Base-by-base conservation (phyloP, 1,139 yeast genomes). In the Suhomyces terraborum region DNA sequence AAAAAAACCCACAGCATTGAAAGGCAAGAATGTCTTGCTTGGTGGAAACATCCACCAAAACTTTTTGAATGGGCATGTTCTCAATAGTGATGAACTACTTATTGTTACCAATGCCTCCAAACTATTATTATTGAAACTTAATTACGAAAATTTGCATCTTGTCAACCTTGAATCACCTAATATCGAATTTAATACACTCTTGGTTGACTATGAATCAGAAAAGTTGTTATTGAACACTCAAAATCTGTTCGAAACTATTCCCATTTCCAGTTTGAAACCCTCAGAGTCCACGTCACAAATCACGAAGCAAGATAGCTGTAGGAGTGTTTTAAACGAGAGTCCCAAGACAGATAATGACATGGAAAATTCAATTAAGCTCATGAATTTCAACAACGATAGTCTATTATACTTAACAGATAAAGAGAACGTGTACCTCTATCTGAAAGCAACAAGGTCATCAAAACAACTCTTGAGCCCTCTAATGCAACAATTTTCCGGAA, bases 21-120 rank as follows among this genome's bases (percentile, higher is more conserved):
- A 69, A 35, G 88, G 89, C 0, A 71, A 82, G 43, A 83, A 78
- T 53, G 80, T 77, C 1, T 64, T 82, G 1, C 58, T 83, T 36
- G 83, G 82, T 0, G 62, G 61, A 8, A 66, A 65, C 33, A 62
- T 80, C 9, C 71, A 71, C 45, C 67, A 72, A 12, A 73, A 69
- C 40, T 82, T 83, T 52, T 64, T 73, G 2, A 64, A 62, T 18
- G 62, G 64, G 2, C 57, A 62, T 17, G 54, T 67, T 13, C 47
- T 75, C 26, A 67, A 66, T 41, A 52, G 48, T n/a, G 66, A 66
- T 22, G 74, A 72, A 36, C 28, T 79, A 3, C 49, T 79, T 21
- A 52, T 79, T 2, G 59, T 72, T 12, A 67, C 81, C 0, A 73
- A 69, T 35, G 50, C 54, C 7, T 75, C 76, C 3, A 75, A 72